phyloP scores from a whole-genome alignment of 495 filamentous ascomycete genomes.

The Penicillium fimorum region DNA sequence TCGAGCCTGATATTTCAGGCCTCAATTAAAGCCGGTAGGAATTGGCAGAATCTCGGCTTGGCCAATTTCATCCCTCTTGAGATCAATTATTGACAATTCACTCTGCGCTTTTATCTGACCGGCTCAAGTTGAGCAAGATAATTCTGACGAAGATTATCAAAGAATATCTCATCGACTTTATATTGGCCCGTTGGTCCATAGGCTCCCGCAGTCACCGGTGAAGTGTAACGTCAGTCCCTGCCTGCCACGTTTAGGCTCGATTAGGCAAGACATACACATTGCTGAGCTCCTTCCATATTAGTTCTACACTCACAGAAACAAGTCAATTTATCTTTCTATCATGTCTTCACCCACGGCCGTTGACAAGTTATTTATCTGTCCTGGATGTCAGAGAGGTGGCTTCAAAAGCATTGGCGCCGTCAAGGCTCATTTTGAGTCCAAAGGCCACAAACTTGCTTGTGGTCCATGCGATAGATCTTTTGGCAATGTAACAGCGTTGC shows the following conservation, averaged over 20 bases:
- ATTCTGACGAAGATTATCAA: not conserved
- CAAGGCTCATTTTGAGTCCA: conserved; percentile 11
- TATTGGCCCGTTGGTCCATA: not conserved
- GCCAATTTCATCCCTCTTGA: not conserved
- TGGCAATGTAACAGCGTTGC: not conserved
- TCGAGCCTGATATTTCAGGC: not conserved
- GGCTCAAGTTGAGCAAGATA: not conserved
- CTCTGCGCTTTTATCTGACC: not conserved
- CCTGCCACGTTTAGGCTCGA: not conserved
- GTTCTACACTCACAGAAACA: not conserved
- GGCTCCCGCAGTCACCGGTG: not conserved
- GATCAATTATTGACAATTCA: not conserved
- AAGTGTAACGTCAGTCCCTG: not conserved
- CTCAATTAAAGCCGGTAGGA: not conserved
- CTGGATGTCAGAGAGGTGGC: conserved; percentile 6
- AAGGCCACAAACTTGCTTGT: conserved; percentile 7
- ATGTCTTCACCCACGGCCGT: not conserved
- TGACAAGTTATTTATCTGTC: conserved; percentile 8
- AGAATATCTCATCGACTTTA: not conserved
- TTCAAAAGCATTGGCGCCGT: conserved; percentile 10
- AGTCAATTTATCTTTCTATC: not conserved
- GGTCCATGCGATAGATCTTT: conserved; percentile 3
- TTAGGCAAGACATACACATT: not conserved
- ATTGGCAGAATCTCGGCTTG: conserved; percentile 1
- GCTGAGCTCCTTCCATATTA: not conserved